A percentile compares a stretch with the other conserved stretches of the same genome.
Conservation (phyloP, 768 basidiomycete genomes). For the Suillus sp. region DNA sequence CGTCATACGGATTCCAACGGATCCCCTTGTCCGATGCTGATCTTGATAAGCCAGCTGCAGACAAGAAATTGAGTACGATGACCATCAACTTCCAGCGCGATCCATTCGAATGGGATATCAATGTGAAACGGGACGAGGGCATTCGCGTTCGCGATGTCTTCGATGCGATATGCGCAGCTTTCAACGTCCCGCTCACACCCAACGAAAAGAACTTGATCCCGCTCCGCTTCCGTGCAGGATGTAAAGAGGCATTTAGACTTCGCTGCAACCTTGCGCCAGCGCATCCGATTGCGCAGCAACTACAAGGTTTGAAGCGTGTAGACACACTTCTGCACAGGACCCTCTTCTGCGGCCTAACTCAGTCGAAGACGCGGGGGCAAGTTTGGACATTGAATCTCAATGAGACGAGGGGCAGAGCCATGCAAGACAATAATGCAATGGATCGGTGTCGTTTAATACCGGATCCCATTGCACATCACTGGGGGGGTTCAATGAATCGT, state of each 20-base stretch:
- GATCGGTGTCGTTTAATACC: background rate
- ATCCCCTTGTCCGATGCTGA: slow-evolving; percentile 39
- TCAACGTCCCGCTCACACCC: slow-evolving; percentile 44
- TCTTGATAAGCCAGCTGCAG: slow-evolving; percentile 44
- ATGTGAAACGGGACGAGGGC: slow-evolving; percentile 44
- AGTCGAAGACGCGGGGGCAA: slow-evolving; percentile 32
- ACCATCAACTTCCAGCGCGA: slow-evolving; percentile 42
- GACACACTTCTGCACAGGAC: slow-evolving; percentile 55
- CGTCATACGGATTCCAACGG: slow-evolving; percentile 16
- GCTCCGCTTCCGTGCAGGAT: slow-evolving; percentile 28
- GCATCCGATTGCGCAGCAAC: slow-evolving; percentile 41
- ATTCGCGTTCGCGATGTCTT: slow-evolving; percentile 62
- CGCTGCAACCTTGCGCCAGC: slow-evolving; percentile 48
- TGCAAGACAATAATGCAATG: background rate
- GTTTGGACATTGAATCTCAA: slow-evolving; percentile 40
- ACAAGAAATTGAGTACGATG: slow-evolving; percentile 49
- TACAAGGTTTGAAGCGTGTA: slow-evolving; percentile 54
- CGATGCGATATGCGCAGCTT: slow-evolving; percentile 55
- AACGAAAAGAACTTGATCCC: slow-evolving; percentile 43
- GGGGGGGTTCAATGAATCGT: no score
- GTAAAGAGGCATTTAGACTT: slow-evolving; percentile 45
- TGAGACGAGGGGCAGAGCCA: background rate
- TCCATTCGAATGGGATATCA: slow-evolving; percentile 41
- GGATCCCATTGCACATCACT: background rate
- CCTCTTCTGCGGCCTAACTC: slow-evolving; percentile 54